A percentile compares a stretch with the other conserved stretches of the same genome.
phyloP scores from a whole-genome alignment of 2,329 filamentous ascomycete genomes.

The Colletotrichum acutatum region DNA sequence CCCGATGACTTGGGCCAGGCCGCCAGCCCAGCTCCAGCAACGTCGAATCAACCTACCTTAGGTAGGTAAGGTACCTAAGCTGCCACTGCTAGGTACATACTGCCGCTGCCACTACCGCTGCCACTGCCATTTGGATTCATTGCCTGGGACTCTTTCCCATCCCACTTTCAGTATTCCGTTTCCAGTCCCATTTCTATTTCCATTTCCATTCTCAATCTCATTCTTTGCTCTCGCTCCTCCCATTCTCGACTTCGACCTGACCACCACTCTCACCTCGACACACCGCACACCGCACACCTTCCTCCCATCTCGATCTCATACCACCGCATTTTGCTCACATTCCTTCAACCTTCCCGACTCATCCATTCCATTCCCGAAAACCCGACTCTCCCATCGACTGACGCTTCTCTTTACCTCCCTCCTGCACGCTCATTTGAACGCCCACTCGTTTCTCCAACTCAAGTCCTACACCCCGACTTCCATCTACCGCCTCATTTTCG shows the following conservation, averaged over 20 bases:
- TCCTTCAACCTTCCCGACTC: neutral
- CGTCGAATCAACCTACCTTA: slow-evolving; percentile 5
- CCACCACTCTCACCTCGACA: neutral
- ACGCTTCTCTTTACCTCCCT: neutral
- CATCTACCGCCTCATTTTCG: neutral
- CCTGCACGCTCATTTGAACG: neutral
- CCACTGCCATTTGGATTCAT: neutral
- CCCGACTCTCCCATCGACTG: neutral
- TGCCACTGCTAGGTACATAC: no score
- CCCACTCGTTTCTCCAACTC: neutral
- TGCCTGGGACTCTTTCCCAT: slow-evolving; percentile 20
- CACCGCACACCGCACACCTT: neutral
- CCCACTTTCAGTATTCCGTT: neutral
- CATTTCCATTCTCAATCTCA: slow-evolving; percentile 7
- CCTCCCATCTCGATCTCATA: neutral
- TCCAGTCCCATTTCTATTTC: neutral
- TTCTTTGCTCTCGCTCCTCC: neutral
- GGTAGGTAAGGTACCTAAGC: no score
- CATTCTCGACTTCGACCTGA: slow-evolving; percentile 1
- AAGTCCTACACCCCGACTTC: neutral
- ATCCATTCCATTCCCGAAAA: slow-evolving; percentile 5
- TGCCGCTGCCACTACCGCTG: no score
- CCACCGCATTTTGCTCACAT: slow-evolving; percentile 4
- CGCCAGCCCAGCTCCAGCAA: no score
- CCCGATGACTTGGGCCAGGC: neutral